Percentiles rank a stretch among this genome's conserved stretches.
Evolutionary conservation across 805 yeast genomes (phyloP).

Genomic region (Vanderwaltozyma tropicalis): DNA sequence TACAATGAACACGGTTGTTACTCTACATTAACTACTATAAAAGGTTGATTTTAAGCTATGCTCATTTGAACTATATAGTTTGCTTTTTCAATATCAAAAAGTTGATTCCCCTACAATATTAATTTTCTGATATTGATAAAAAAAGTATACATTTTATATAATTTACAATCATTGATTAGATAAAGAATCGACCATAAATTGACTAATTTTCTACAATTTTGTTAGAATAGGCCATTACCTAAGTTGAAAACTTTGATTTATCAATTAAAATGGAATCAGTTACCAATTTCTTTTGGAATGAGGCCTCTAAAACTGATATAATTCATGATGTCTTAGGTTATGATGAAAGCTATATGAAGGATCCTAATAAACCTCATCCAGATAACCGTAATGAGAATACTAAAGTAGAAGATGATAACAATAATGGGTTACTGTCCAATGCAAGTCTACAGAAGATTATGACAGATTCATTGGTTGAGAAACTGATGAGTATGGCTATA

Average conservation of each 20-base stretch:
- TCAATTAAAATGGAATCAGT: slow-evolving; percentile 19
- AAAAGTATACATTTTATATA: no score
- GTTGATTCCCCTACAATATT: no score
- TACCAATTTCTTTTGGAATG: slow-evolving; percentile 25
- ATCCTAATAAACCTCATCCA: slow-evolving; percentile 3
- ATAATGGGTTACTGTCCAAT: background rate
- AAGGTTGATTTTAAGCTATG: no score
- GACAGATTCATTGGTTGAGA: slow-evolving; percentile 65
- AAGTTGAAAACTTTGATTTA: background rate
- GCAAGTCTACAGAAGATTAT: slow-evolving; percentile 30
- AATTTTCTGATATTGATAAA: no score
- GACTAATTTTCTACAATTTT: no score
- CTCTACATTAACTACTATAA: no score
- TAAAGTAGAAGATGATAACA: background rate
- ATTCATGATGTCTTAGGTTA: background rate
- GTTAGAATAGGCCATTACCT: background rate
- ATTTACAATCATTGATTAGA: no score
- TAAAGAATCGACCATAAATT: no score
- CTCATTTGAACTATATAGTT: no score
- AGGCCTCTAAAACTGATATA: slow-evolving; percentile 5
- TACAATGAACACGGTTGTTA: no score
- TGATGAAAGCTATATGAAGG: background rate
- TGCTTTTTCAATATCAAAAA: no score
- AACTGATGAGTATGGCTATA: slow-evolving; percentile 57
- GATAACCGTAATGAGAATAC: background rate